These are phyloP conservation scores for Paracoccidioides brasiliensis DNA, from an alignment of 2,329 filamentous ascomycete genomes.

Conservation along the genomic window DNA sequence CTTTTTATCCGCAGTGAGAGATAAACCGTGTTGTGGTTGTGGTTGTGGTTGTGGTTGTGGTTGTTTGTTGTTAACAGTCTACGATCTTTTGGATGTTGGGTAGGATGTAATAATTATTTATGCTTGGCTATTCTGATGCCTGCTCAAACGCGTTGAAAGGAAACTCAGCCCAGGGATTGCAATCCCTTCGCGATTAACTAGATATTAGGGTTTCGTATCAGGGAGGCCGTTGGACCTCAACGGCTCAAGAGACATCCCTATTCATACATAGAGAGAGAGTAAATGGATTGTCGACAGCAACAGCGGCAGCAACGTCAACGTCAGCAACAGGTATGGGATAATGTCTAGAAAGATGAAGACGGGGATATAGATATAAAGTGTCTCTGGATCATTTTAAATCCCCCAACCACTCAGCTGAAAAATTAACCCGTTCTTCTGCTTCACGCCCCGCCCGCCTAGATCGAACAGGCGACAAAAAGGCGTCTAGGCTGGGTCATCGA, in stretches of 20 bases:
- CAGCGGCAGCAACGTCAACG: not conserved
- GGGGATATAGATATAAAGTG: not conserved
- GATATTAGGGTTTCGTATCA: not conserved
- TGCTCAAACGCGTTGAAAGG: not conserved
- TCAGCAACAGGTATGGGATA: not conserved
- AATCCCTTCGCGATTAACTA: not conserved
- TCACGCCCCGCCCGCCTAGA: not conserved
- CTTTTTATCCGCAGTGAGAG: not conserved
- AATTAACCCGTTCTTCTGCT: not conserved
- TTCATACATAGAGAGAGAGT: not conserved
- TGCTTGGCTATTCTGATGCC: not conserved
- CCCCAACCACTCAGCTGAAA: not conserved
- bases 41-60: too few relatives aligned
- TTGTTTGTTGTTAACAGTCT: not conserved
- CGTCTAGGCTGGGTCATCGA: too few relatives aligned
- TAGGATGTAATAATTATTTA: not conserved
- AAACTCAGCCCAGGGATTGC: not conserved
- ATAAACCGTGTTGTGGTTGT: too few relatives aligned
- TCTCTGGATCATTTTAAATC: too few relatives aligned
- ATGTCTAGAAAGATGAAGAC: not conserved
- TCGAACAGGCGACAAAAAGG: not conserved
- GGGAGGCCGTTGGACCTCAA: not conserved
- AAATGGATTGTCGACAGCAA: not conserved
- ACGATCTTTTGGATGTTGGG: not conserved
- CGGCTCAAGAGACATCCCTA: not conserved